phyloP scores from a whole-genome alignment of 2,329 filamentous ascomycete genomes.

The Diplodia intermedia region DNA sequence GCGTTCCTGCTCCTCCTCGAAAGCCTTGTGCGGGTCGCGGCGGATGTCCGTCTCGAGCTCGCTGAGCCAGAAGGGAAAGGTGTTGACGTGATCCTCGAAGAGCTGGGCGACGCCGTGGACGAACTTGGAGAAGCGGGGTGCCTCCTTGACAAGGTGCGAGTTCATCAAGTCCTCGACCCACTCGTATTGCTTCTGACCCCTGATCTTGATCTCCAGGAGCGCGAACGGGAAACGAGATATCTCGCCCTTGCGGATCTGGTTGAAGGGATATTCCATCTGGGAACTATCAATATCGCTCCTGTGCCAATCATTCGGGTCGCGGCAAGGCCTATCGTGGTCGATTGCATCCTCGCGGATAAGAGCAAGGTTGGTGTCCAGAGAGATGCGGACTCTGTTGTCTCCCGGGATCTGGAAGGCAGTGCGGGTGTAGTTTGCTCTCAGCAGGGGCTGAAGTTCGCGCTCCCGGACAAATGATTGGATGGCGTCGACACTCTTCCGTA shows the following conservation, averaged over 20 bases:
- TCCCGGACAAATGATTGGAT: conserved; percentile 82
- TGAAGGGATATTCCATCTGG: conserved; percentile 86
- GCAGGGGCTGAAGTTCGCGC: conserved; percentile 78
- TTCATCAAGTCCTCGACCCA: conserved; percentile 94
- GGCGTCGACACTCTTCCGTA: conserved; percentile 74
- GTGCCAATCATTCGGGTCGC: conserved; percentile 89
- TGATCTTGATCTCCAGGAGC: conserved; percentile 89
- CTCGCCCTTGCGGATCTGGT: conserved; percentile 85
- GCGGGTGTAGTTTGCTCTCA: conserved; percentile 91
- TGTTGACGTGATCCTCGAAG: conserved; percentile 95
- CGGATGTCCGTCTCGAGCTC: conserved; percentile 93
- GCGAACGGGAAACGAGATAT: conserved; percentile 90
- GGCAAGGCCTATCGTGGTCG: conserved; percentile 83
- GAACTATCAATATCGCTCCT: conserved; percentile 84
- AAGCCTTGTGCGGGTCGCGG: conserved; percentile 87
- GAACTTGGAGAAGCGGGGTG: conserved; percentile 94
- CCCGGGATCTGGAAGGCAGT: conserved; percentile 96
- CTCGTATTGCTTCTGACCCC: conserved; percentile 71
- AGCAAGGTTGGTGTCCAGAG: conserved; percentile 89
- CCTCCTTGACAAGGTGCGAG: conserved; percentile 89
- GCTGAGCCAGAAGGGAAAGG: conserved; percentile 92
- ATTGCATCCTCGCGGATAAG: conserved; percentile 80
- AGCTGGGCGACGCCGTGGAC: conserved; percentile 89
- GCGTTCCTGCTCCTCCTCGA: conserved; percentile 87
- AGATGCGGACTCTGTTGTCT: conserved; percentile 87